phyloP scores from a whole-genome alignment of 106 monocot species.

The Allium fistulosum region DNA sequence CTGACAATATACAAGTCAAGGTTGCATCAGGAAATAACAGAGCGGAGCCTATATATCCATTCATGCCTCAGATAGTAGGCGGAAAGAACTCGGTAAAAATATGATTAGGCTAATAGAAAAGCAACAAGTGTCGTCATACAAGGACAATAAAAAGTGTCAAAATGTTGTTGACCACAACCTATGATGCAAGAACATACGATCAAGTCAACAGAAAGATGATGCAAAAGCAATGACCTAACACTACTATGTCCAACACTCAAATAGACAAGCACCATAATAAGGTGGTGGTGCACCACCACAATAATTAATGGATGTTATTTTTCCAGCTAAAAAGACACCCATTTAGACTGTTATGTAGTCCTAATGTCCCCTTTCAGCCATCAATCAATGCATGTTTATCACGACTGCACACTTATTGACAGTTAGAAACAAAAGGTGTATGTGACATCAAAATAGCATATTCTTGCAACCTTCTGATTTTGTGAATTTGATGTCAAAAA shows the following conservation, averaged over 20 bases:
- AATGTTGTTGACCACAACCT: not conserved
- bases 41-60: not conserved
- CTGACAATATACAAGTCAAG: not conserved
- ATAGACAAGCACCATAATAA: not conserved
- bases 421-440: no score
- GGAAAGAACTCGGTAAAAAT: not conserved
- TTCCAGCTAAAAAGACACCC: not conserved
- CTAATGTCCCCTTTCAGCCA: no score
- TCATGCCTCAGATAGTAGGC: no score
- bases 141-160: not conserved
- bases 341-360: not conserved
- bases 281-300: slow-evolving; percentile 4
- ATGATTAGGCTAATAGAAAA: not conserved
- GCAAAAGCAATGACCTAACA: slow-evolving; percentile 1
- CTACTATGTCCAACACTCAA: not conserved
- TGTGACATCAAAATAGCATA: no score
- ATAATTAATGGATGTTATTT: not conserved
- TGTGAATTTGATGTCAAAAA: no score
- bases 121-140: not conserved
- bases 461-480: no score
- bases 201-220: not conserved
- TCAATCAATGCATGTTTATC: not conserved
- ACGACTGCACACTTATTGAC: no score
- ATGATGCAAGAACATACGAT: not conserved
- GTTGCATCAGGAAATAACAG: not conserved